Conservation (phyloP, 768 basidiomycete genomes). For the Phylloporus scabripes region DNA sequence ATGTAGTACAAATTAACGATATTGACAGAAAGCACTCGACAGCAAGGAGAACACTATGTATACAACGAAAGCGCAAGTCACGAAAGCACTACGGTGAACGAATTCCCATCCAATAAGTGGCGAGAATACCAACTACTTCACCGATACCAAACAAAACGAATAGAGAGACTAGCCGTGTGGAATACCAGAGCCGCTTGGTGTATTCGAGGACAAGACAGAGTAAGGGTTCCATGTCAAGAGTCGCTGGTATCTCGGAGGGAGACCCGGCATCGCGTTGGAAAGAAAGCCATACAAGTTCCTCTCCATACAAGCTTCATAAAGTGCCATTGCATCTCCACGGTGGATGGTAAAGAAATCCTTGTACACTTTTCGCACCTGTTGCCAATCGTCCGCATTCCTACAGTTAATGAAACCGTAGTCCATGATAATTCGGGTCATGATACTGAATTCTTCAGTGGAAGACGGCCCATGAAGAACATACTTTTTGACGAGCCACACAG, state of each 20-base stretch:
- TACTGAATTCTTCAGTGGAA: neutral
- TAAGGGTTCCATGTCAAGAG: neutral
- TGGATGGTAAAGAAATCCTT: conserved; percentile 25
- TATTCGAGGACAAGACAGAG: neutral
- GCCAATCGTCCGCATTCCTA: neutral
- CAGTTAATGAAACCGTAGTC: conserved; percentile 17
- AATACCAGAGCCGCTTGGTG: neutral
- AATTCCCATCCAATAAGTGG: neutral
- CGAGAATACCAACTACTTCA: neutral
- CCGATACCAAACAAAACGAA: neutral
- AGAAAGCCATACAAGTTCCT: conserved; percentile 31
- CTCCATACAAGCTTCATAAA: conserved; percentile 32
- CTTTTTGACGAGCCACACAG: conserved; percentile 12
- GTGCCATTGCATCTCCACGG: conserved; percentile 25
- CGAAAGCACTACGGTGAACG: neutral
- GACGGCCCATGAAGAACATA: neutral
- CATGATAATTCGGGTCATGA: neutral
- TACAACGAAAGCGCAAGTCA: neutral
- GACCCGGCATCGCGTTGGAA: conserved; percentile 10
- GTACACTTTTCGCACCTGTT: conserved; percentile 30
- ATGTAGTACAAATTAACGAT: no score
- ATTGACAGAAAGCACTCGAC: neutral
- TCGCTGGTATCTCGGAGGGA: neutral
- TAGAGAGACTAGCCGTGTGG: neutral
- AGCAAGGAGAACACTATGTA: neutral